phyloP scores from a whole-genome alignment of 2,329 filamentous ascomycete genomes.

The Cladophialophora carrionii region DNA sequence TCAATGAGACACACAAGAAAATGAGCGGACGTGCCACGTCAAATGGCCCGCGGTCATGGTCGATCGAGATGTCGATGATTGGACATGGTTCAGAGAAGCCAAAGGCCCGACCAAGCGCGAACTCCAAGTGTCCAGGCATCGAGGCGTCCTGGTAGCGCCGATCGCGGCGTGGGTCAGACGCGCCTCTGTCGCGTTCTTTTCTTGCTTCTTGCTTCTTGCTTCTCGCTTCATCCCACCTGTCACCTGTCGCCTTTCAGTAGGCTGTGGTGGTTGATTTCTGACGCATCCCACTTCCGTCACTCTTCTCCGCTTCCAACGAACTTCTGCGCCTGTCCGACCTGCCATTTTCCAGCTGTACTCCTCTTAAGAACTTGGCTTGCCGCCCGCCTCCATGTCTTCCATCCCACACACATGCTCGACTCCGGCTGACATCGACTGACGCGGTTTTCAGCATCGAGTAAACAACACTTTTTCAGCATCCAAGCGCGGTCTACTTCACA shows the following conservation, averaged over 20 bases:
- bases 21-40: constrained; percentile 16
- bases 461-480: constrained; percentile 14
- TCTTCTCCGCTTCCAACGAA: constrained; percentile 1
- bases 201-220: background rate
- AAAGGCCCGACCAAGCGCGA: constrained; percentile 9
- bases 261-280: background rate
- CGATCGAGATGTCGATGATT: constrained; percentile 28
- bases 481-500: background rate
- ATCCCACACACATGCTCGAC: background rate
- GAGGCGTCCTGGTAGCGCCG: background rate
- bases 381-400: constrained; percentile 1
- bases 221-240: background rate
- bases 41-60: constrained; percentile 5
- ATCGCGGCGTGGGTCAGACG: background rate
- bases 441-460: constrained; percentile 8
- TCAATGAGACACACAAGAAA: constrained; percentile 18
- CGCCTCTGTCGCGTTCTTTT: background rate
- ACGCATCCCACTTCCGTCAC: background rate
- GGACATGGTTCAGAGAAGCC: constrained; percentile 15
- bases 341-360: constrained; percentile 5
- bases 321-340: constrained; percentile 1
- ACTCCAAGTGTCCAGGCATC: background rate
- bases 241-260: background rate
- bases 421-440: constrained; percentile 10
- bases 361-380: constrained; percentile 17